phyloP scores from a whole-genome alignment of 1,139 yeast genomes.

The Barnettozyma hawaiiensis region DNA sequence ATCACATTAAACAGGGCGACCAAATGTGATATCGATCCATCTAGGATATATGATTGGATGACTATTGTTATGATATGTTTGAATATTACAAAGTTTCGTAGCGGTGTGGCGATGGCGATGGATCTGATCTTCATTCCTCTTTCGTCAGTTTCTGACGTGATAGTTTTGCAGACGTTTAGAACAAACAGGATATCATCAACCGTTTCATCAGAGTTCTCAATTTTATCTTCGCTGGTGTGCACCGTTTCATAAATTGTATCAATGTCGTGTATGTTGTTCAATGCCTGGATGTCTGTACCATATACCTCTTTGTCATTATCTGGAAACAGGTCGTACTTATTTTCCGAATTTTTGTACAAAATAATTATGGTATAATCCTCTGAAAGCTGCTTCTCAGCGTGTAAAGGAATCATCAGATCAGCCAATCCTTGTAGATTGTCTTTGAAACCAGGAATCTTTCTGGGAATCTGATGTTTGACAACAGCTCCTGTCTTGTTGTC shows the following conservation, averaged over 20 bases:
- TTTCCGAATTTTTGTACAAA: slow-evolving; percentile 17
- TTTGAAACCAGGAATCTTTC: slow-evolving; percentile 31
- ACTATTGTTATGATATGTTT: slow-evolving; percentile 22
- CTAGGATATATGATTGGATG: slow-evolving; percentile 15
- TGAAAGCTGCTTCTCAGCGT: slow-evolving; percentile 17
- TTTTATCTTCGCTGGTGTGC: slow-evolving; percentile 2
- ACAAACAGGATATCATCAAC: slow-evolving; percentile 20
- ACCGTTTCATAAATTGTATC: slow-evolving; percentile 20
- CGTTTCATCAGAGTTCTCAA: slow-evolving; percentile 11
- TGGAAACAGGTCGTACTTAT: slow-evolving; percentile 19
- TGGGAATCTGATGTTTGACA: slow-evolving; percentile 45
- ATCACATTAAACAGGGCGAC: slow-evolving; percentile 19
- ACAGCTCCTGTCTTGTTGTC: slow-evolving; percentile 53
- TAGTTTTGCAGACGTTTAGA: slow-evolving; percentile 16
- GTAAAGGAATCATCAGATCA: slow-evolving; percentile 50
- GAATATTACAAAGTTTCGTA: slow-evolving; percentile 20
- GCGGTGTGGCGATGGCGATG: slow-evolving; percentile 20
- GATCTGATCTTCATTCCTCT: slow-evolving; percentile 22
- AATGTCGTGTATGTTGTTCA: slow-evolving; percentile 15
- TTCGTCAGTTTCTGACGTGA: slow-evolving; percentile 6
- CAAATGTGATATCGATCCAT: slow-evolving; percentile 18
- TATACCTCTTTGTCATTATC: slow-evolving; percentile 15
- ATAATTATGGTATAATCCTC: slow-evolving; percentile 19
- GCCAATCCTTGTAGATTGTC: slow-evolving; percentile 41
- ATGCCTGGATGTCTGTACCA: slow-evolving; percentile 14